Conservation (phyloP, 352 stramenopile species). For the Phytopythium vexans region DNA sequence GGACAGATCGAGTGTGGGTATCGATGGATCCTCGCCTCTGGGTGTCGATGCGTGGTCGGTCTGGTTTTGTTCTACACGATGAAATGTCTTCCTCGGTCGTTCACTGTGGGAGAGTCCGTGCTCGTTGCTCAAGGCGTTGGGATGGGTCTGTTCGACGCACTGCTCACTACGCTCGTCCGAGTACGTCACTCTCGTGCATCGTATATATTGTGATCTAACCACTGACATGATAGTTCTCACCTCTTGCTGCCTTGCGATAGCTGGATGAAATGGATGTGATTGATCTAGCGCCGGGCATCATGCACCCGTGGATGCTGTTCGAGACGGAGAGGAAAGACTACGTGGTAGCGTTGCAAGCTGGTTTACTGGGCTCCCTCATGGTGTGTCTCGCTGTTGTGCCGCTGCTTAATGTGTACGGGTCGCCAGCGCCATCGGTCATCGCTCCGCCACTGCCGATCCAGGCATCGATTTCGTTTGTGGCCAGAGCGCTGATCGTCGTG, state of each 20-base stretch:
- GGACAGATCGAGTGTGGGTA: conserved; percentile 28
- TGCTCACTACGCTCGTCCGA: conserved; percentile 38
- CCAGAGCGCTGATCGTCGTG: conserved; percentile 25
- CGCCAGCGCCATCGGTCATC: conserved; percentile 36
- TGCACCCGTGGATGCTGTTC: conserved; percentile 28
- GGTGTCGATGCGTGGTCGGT: conserved; percentile 28
- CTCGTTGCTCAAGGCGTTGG: conserved; percentile 61
- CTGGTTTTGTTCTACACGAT: conserved; percentile 38
- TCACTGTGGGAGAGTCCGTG: conserved; percentile 70
- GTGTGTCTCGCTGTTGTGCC: conserved; percentile 45
- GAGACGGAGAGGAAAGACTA: conserved; percentile 32
- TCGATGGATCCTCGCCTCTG: conserved; percentile 32
- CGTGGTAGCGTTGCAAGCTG: conserved; percentile 57
- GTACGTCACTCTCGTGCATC: conserved; percentile 14
- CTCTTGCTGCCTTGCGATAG: conserved; percentile 7
- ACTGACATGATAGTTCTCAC: not conserved
- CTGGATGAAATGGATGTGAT: conserved; percentile 22
- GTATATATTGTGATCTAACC: not conserved
- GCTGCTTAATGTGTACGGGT: conserved; percentile 37
- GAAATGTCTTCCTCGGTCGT: conserved; percentile 47
- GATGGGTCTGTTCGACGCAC: conserved; percentile 43
- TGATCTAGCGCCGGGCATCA: conserved; percentile 1
- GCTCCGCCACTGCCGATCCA: conserved; percentile 22
- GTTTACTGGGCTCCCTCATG: conserved; percentile 44
- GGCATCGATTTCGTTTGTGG: conserved; percentile 26